Base-by-base conservation (phyloP, 2,329 filamentous ascomycete species). In the Epichloe uncinata region DNA sequence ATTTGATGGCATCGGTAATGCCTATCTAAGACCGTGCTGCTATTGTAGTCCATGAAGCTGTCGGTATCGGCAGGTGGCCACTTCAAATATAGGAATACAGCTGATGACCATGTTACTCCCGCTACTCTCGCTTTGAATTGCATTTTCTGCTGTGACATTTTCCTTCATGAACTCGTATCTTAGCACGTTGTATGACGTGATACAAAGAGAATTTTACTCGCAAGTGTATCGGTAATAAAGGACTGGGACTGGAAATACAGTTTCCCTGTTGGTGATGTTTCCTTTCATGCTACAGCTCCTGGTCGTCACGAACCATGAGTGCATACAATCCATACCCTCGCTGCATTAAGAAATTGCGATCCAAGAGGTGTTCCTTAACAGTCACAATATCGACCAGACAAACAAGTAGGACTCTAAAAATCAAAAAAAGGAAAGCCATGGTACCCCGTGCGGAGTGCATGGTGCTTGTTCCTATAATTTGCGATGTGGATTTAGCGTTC, bases 1-100 rank as follows among this genome's bases (percentile, higher is more conserved):
- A 5, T 37, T 45, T 37, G 30, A 34, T 12, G 22, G 20, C 51
- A 43, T 49, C 16, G 47, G 54, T 55, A 52, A 55, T 57, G 53
- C 57, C 54, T 61, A 54, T 55, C 53, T 57, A 51, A 53, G 52
- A 55, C 55, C 53, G 50, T 58, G 55, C 46, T 37, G 43, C 41
- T 38, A 26, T 44, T 22, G 33, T 30, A 42, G 35, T 47, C 13
- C 20, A 20, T 30, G 11, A 45, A 50, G 51, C 36, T 45, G 36
- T 30, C 18, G 37, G 15, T 30, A 16, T 45, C 38, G 35, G 47
- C 34, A 52, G 49, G 51, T 52, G 50, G 43, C 48, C 50, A 49
- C 48, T 51, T 56, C 57, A 52, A 55, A 55, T 35, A 52, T 42
- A 51, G 48, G 38, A 56, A 52, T 50, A 51, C 47, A 55, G 52